A percentile compares a stretch with the other conserved stretches of the same genome.
Evolutionary conservation across 148 eudicot genomes (phyloP).

Genomic region (Nepenthes gracilis): DNA sequence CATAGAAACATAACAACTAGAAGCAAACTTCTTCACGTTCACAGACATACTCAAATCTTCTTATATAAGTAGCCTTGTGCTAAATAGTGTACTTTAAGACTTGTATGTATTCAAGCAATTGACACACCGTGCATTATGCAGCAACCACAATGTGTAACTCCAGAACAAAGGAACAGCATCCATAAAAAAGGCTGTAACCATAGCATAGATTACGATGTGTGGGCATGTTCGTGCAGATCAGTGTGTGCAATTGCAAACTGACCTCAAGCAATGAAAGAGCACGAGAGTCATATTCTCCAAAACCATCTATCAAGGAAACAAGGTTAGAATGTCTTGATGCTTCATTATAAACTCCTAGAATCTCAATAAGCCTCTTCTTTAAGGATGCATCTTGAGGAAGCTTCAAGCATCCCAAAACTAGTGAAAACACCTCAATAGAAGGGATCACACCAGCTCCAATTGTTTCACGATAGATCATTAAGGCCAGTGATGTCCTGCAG

Average conservation of each 20-base stretch:
- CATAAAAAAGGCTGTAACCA: background rate
- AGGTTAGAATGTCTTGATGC: constrained; percentile 48
- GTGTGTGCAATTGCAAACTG: constrained; percentile 7
- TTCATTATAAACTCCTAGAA: constrained; percentile 39
- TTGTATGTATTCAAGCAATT: no score
- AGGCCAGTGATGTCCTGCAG: constrained; percentile 72
- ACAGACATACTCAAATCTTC: no score
- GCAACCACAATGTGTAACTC: no score
- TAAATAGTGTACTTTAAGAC: no score
- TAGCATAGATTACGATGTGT: background rate
- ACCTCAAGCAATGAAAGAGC: constrained; percentile 93
- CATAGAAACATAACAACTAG: no score
- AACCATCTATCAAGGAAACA: constrained; percentile 68
- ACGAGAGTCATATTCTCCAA: constrained; percentile 94
- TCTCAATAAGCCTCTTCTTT: constrained; percentile 58
- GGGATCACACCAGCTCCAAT: constrained; percentile 60
- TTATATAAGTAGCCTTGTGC: no score
- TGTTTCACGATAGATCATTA: constrained; percentile 76
- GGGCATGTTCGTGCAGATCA: no score
- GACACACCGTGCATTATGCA: no score
- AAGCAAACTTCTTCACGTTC: no score
- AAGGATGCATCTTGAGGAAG: constrained; percentile 60
- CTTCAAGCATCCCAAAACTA: constrained; percentile 73
- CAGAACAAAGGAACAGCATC: no score
- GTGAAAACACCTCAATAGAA: constrained; percentile 56